phyloP scores from a whole-genome alignment of 495 filamentous ascomycete genomes.

The Penicillium malachiteum region DNA sequence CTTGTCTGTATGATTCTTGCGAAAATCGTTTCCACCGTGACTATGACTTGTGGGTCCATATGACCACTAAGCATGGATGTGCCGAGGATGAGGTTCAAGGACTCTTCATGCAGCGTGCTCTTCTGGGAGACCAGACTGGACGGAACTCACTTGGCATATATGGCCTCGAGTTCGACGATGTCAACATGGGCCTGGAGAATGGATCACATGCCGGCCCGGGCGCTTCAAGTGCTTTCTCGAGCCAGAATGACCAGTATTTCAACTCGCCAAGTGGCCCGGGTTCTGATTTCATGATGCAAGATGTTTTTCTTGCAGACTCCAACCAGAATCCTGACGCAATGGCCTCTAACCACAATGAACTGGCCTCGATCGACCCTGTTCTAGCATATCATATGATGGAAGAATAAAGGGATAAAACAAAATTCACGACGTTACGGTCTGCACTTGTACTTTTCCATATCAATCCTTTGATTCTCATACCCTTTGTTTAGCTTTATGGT shows the following conservation, averaged over 20 bases:
- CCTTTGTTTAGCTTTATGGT: too few relatives aligned
- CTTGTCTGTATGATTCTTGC: constrained; percentile 57
- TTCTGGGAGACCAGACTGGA: constrained; percentile 32
- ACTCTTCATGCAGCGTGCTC: constrained; percentile 43
- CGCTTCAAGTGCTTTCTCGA: constrained; percentile 10
- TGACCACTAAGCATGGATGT: constrained; percentile 53
- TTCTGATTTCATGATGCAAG: constrained; percentile 33
- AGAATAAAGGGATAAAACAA: not conserved
- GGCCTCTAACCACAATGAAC: constrained; percentile 34
- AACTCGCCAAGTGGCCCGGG: constrained; percentile 7
- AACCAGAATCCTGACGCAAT: constrained; percentile 21
- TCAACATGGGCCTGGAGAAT: not conserved
- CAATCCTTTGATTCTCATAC: not conserved
- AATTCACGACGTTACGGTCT: not conserved
- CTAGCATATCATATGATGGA: constrained; percentile 34
- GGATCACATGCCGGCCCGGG: not conserved
- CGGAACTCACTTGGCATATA: constrained; percentile 42
- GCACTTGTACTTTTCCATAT: not conserved
- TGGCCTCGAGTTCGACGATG: constrained; percentile 40
- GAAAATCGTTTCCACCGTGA: constrained; percentile 61
- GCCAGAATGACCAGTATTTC: constrained; percentile 8
- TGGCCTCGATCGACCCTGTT: constrained; percentile 39
- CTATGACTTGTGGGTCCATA: constrained; percentile 66
- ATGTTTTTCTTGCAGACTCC: constrained; percentile 1
- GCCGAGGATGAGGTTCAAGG: constrained; percentile 51